Base-by-base conservation (phyloP, 257 asterid genomes). In the Penstemon newberryi region DNA sequence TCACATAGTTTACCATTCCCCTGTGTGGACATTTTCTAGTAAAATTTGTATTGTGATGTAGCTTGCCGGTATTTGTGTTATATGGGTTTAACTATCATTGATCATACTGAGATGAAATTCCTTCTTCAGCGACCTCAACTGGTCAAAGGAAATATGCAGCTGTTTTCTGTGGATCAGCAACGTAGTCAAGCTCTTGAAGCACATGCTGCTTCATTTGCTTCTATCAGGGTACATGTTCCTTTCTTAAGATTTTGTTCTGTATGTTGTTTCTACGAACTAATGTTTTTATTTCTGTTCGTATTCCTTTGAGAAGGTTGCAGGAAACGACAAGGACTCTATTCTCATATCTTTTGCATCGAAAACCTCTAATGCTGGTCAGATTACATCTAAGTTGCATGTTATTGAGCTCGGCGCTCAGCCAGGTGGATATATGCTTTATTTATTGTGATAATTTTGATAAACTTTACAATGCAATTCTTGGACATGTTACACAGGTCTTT, bases 151-250 rank as follows among this genome's bases (percentile, higher is more conserved):
- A 94, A 75, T 72, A 94, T 94, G 99, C 99, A 94, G 83, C 90
- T 94, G 53, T 94, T 80, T 78, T 91, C 99, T 64, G 95, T 89
- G 82, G 99, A 94, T 69, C 99, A 94, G 82, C 99, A 94, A 67
- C 96, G 99, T 36, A 94, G 99, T 66, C 98, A 94, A 83, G 96
- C 99, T 56, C 97, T 94, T 57, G 99, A 94, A 82, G 97, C 99
- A 39, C 99, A 91, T 84, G 97, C 98, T 60, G 98, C 99, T 33
- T 78, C 97, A 56, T 94, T 95, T 84, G 93, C 97, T 65, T 77
- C 96, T 41, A 77, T 85, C 77, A 83, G 91, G 71, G 98, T 92
- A 79, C 40, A 73, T 18, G 53, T 68, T 67, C 55, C 70, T 64
- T 65, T 62, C 45, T 51, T 43, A 51, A 12, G 9, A 51, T 62